phyloP scores from a whole-genome alignment of 2,329 filamentous ascomycete genomes.

The Aspergillus melleus region DNA sequence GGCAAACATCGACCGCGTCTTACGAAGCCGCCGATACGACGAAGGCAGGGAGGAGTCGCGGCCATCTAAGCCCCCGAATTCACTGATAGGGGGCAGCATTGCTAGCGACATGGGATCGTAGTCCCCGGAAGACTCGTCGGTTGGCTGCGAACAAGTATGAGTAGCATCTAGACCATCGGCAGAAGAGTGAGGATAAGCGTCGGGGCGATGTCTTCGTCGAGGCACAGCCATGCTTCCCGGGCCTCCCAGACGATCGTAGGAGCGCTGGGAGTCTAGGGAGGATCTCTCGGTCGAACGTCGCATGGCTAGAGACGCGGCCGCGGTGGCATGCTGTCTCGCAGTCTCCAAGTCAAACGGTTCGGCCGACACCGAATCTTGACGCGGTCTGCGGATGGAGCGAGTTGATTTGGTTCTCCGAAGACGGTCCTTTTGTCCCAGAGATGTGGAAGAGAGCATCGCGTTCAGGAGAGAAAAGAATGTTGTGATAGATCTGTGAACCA shows the following conservation, averaged over 20 bases:
- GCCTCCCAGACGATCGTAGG: constrained; percentile 33
- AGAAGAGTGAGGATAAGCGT: constrained; percentile 14
- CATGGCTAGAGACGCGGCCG: constrained; percentile 47
- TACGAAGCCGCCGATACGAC: constrained; percentile 48
- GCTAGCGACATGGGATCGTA: constrained; percentile 16
- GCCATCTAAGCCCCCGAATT: constrained; percentile 35
- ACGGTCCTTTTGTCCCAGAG: constrained; percentile 29
- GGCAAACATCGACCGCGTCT: constrained; percentile 50
- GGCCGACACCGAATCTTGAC: constrained; percentile 19
- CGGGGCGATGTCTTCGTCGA: constrained; percentile 22
- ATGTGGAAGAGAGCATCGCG: constrained; percentile 29
- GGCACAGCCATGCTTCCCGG: constrained; percentile 28
- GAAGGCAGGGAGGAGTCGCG: constrained; percentile 44
- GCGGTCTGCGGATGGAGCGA: constrained; percentile 36
- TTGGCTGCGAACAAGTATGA: constrained; percentile 1
- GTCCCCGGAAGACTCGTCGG: not conserved
- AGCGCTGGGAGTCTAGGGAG: constrained; percentile 25
- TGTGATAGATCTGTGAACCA: constrained; percentile 8
- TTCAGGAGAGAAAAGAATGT: constrained; percentile 9
- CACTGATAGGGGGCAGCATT: constrained; percentile 29
- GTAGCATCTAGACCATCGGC: constrained; percentile 11
- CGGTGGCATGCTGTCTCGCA: constrained; percentile 36
- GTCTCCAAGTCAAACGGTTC: constrained; percentile 32
- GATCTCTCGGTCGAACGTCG: constrained; percentile 33
- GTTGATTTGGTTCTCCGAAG: constrained; percentile 42